phyloP scores from a whole-genome alignment of 768 basidiomycete species.

The Galerina sulciceps region DNA sequence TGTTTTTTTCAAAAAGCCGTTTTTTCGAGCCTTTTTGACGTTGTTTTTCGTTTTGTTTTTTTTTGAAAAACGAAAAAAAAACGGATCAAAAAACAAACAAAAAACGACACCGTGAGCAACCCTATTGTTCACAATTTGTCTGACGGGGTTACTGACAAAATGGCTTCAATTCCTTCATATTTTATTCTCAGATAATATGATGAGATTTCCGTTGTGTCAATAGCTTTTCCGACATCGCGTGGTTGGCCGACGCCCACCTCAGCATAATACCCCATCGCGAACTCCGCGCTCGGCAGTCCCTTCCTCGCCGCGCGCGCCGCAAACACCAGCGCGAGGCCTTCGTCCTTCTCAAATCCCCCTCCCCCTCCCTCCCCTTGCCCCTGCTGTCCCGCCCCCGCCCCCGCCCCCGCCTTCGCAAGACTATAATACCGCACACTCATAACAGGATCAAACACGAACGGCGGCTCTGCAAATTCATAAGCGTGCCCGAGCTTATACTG shows the following conservation, averaged over 20 bases:
- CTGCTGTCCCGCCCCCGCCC: conserved; percentile 94
- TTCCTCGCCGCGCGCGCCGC: conserved; percentile 85
- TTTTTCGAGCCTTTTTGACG: too few relatives aligned
- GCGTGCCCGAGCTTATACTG: conserved; percentile 94
- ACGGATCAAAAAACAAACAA: too few relatives aligned
- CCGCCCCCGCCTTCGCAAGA: conserved; percentile 81
- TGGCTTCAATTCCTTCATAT: too few relatives aligned
- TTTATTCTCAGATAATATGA: too few relatives aligned
- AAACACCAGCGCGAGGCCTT: conserved; percentile 83
- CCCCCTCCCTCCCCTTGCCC: conserved; percentile 14
- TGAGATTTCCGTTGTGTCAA: too few relatives aligned
- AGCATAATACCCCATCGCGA: conserved; percentile 94
- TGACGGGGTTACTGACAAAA: too few relatives aligned
- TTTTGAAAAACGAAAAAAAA: too few relatives aligned
- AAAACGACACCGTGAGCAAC: too few relatives aligned
- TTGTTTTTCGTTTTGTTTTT: too few relatives aligned
- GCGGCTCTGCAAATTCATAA: conserved; percentile 88
- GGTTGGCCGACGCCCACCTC: conserved; percentile 88
- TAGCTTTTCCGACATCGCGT: conserved; percentile 65
- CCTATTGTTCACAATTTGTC: too few relatives aligned
- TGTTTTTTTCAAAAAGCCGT: too few relatives aligned
- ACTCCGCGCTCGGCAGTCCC: conserved; percentile 82
- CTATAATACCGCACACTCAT: conserved; percentile 91
- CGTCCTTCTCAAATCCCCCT: conserved; percentile 82
- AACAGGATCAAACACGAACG: conserved; percentile 87